These are phyloP conservation scores for Taxillus chinensis DNA, from an alignment of 164 flowering plant species.

Conservation along the genomic window DNA sequence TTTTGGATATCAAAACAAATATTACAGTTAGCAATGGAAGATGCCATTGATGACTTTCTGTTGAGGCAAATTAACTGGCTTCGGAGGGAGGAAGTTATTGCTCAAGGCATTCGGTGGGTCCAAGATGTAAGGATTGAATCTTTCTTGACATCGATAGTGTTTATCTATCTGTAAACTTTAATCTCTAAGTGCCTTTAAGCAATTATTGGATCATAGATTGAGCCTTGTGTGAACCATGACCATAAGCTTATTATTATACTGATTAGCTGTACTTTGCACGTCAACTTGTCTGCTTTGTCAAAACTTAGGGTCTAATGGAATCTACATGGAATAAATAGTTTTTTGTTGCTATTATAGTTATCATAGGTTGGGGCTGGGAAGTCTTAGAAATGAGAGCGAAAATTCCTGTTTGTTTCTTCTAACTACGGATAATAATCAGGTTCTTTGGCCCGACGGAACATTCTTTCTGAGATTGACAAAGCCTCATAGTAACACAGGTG, in stretches of 20 bases:
- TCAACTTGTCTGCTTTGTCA: too few species aligned
- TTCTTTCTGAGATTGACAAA: conserved; percentile 48
- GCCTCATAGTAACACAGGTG: conserved; percentile 17
- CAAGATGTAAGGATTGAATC: conserved; percentile 68
- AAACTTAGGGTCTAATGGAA: too few species aligned
- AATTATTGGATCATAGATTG: neutral
- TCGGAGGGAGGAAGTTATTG: conserved; percentile 72
- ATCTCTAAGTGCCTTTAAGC: neutral
- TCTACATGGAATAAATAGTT: too few species aligned
- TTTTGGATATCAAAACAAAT: conserved; percentile 99
- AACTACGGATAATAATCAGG: conserved; percentile 25
- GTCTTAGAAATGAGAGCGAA: too few species aligned
- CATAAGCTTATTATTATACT: too few species aligned
- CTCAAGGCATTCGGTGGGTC: conserved; percentile 78
- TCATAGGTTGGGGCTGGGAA: too few species aligned
- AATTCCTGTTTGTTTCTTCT: conserved; percentile 2
- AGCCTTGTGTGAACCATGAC: too few species aligned
- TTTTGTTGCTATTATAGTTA: too few species aligned
- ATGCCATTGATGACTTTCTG: conserved; percentile 96
- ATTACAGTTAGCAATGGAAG: conserved; percentile 92
- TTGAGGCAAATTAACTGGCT: conserved; percentile 86
- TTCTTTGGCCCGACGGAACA: conserved; percentile 86
- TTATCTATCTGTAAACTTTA: neutral
- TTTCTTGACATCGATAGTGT: neutral
- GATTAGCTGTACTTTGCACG: too few species aligned